Conservation (phyloP, 2,329 filamentous ascomycete genomes). For the Aureobasidium sp. region DNA sequence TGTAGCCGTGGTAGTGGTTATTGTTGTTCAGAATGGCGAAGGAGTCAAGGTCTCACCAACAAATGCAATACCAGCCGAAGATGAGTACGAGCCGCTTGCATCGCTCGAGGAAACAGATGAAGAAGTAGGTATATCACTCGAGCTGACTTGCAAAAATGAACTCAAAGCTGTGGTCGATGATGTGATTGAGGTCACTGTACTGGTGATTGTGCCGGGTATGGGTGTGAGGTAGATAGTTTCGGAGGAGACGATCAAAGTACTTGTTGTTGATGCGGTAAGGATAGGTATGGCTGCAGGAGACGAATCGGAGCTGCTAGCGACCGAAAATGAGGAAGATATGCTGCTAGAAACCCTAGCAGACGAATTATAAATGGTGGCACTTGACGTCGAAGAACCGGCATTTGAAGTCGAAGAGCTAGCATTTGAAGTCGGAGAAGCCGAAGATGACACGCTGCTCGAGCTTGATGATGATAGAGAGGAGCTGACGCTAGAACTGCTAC, state of each 20-base stretch:
- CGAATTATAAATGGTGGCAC: neutral
- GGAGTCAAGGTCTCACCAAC: neutral
- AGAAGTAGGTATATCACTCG: neutral
- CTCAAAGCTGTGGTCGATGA: neutral
- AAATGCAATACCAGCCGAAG: neutral
- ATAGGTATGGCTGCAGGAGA: neutral
- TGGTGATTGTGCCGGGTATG: neutral
- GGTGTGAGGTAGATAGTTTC: neutral
- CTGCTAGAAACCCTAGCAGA: neutral
- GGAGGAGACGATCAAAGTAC: neutral
- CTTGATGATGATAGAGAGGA: neutral
- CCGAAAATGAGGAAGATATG: no score
- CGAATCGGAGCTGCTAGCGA: neutral
- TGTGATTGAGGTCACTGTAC: neutral
- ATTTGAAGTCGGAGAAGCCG: neutral
- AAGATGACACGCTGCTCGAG: neutral
- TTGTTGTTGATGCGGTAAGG: neutral
- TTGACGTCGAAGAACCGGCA: neutral
- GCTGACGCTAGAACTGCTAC: neutral
- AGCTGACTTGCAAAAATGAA: neutral
- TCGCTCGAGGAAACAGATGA: neutral
- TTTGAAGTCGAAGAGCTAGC: neutral
- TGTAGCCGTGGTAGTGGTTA: neutral
- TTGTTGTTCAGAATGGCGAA: neutral
- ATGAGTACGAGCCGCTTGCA: neutral